Evolutionary conservation across 192 early-diverging fungal genomes (phyloP).

Genomic region (Linnemannia hyalina): DNA sequence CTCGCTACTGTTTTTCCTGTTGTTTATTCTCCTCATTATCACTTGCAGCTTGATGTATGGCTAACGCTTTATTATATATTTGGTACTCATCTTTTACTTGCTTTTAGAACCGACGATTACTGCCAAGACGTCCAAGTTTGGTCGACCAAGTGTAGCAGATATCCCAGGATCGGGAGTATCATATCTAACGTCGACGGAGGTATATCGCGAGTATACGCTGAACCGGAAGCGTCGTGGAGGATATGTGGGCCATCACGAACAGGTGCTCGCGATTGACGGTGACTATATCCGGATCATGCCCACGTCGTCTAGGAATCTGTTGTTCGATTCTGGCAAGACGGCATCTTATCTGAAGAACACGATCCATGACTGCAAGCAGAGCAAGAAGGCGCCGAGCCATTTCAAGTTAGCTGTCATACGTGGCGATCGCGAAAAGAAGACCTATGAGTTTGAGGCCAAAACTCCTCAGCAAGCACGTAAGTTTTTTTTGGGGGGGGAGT

Average conservation of each 20-base stretch:
- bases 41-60: background rate
- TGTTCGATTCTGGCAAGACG: constrained; percentile 89
- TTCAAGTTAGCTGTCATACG: constrained; percentile 76
- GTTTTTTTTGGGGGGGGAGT: constrained; percentile 10
- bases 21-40: background rate
- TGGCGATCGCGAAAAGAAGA: constrained; percentile 76
- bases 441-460: constrained; percentile 84
- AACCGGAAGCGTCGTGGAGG: constrained; percentile 84
- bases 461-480: constrained; percentile 74
- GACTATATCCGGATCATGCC: constrained; percentile 93
- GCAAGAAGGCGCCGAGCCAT: constrained; percentile 75
- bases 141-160: constrained; percentile 24
- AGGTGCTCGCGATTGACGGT: constrained; percentile 93
- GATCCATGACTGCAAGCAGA: constrained; percentile 70
- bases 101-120: constrained; percentile 3
- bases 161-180: constrained; percentile 52
- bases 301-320: constrained; percentile 75
- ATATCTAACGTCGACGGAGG: constrained; percentile 47
- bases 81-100: background rate
- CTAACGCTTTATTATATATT: background rate
- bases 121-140: constrained; percentile 32
- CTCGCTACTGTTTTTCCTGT: background rate
- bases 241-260: constrained; percentile 87
- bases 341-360: constrained; percentile 56
- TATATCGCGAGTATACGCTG: constrained; percentile 78